Percentiles rank a stretch among this genome's conserved stretches.
These are phyloP conservation scores for Cunninghamia lanceolata DNA, from an alignment of 75 land plant species.

Conservation along the genomic window DNA sequence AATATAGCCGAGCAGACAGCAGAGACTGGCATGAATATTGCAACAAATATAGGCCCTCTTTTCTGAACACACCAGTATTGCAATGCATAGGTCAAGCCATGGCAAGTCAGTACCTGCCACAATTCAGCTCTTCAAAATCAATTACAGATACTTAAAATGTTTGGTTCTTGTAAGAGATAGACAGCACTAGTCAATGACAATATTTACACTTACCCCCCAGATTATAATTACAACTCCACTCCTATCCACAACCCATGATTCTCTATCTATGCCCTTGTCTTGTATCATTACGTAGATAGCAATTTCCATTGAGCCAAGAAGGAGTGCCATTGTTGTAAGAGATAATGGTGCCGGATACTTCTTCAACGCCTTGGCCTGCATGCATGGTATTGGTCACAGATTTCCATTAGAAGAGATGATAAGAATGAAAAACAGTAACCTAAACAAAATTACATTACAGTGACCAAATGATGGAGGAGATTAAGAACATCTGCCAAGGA, in stretches of 20 bases:
- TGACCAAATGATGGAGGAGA: no score
- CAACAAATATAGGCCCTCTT: slow-evolving; percentile 3
- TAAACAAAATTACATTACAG: no score
- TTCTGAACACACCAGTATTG: neutral
- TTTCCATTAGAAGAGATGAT: no score
- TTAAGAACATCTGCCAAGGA: no score
- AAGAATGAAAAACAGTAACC: no score
- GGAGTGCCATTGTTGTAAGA: neutral
- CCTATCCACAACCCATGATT: neutral
- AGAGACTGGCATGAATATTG: neutral
- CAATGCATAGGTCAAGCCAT: neutral
- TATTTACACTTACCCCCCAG: neutral
- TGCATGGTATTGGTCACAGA: neutral
- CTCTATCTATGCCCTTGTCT: neutral
- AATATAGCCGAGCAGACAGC: neutral
- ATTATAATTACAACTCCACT: neutral
- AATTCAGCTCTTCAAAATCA: no score
- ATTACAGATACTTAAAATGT: no score
- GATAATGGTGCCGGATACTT: neutral
- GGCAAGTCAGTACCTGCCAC: no score
- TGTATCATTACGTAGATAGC: neutral
- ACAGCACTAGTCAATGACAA: no score
- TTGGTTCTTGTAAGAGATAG: no score
- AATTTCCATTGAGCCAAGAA: neutral
- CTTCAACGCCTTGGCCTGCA: neutral